A percentile compares a stretch with the other conserved stretches of the same genome.
phyloP scores from a whole-genome alignment of 257 asterid genomes.

The Solanum medicagineum region DNA sequence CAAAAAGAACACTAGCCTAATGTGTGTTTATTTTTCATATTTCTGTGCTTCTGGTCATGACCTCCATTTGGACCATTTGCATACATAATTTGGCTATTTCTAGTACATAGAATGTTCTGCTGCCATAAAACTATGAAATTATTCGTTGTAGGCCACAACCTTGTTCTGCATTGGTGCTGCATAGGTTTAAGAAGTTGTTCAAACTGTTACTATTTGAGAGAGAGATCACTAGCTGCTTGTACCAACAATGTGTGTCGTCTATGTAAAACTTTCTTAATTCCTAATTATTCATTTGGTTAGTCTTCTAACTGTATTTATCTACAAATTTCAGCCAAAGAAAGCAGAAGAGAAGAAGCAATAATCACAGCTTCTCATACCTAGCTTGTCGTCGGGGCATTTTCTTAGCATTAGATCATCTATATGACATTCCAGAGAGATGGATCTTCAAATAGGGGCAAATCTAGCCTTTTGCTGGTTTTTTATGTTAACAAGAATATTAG shows the following conservation, averaged over 20 bases:
- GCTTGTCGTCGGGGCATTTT: neutral
- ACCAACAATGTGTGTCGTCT: neutral
- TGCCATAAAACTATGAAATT: neutral
- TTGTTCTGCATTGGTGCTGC: neutral
- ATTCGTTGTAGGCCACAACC: neutral
- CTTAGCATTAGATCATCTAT: neutral
- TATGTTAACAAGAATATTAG: neutral
- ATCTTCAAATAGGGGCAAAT: neutral
- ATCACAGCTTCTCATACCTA: neutral
- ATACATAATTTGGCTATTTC: neutral
- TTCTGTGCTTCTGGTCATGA: neutral
- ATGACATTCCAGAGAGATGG: neutral
- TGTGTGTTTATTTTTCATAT: neutral
- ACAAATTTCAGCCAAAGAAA: constrained; percentile 3
- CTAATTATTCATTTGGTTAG: neutral
- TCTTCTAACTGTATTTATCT: neutral
- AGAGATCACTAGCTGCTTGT: neutral
- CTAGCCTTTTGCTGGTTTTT: neutral
- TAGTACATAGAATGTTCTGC: neutral
- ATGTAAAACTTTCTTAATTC: neutral
- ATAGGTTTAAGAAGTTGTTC: neutral
- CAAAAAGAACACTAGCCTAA: neutral
- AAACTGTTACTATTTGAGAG: neutral
- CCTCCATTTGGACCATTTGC: neutral
- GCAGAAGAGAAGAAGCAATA: constrained; percentile 12